Evolutionary conservation across 495 filamentous ascomycete species (phyloP).

Genomic region (Aspergillus hancockii): DNA sequence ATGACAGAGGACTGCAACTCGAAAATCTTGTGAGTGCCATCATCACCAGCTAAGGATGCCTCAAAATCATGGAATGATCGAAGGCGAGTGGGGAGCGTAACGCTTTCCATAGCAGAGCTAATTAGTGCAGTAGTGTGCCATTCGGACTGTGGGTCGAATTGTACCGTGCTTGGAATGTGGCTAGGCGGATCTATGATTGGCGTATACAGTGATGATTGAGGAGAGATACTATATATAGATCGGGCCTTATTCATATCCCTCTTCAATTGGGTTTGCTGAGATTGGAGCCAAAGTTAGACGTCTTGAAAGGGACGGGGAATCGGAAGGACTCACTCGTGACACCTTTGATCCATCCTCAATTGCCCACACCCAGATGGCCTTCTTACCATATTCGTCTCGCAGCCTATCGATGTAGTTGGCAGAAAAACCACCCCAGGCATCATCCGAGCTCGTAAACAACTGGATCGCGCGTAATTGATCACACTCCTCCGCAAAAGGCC

Average conservation of each 20-base stretch:
- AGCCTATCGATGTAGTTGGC: conserved; percentile 76
- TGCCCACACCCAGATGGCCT: conserved; percentile 82
- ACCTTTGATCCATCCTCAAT: conserved; percentile 63
- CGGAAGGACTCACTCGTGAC: conserved; percentile 52
- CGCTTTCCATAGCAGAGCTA: conserved; percentile 75
- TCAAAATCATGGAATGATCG: conserved; percentile 63
- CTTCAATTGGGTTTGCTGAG: conserved; percentile 52
- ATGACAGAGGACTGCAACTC: conserved; percentile 62
- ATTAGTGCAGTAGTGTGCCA: conserved; percentile 86
- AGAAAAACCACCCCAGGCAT: conserved; percentile 93
- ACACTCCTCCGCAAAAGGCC: conserved; percentile 87
- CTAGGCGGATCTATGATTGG: conserved; percentile 67
- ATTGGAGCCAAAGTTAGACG: neutral
- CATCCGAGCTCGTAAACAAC: conserved; percentile 73
- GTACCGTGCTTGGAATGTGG: conserved; percentile 58
- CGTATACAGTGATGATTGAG: conserved; percentile 74
- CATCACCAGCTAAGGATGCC: conserved; percentile 68
- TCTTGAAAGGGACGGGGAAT: neutral
- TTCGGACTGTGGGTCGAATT: conserved; percentile 62
- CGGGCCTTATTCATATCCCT: conserved; percentile 69
- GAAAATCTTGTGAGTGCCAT: conserved; percentile 76
- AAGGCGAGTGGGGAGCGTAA: conserved; percentile 75
- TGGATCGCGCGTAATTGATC: conserved; percentile 90
- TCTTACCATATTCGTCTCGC: conserved; percentile 89
- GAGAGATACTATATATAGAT: conserved; percentile 64